Base-by-base conservation (phyloP, 306 rosid genomes). In the Sechiopsis laciniata region DNA sequence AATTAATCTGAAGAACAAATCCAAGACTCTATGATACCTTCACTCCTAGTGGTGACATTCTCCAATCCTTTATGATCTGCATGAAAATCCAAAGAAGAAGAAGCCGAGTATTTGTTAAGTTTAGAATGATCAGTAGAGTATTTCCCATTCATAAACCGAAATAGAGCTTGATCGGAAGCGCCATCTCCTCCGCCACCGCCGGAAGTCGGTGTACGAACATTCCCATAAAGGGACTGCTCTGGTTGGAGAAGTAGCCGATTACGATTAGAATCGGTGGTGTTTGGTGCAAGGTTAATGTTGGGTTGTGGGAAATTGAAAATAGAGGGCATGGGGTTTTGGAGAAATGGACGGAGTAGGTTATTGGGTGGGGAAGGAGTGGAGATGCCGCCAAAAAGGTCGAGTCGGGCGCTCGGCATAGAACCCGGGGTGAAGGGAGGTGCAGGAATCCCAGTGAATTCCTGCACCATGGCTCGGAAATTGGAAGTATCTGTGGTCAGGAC, bases 21-120 rank as follows among this genome's bases (percentile, higher is more conserved):
- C 96, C 97, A 91, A 40, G 99, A 85, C 83, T 94, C 96, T 76
- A 89, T 84, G 84, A 88, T 94, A 89, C 96, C 97, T 94, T 86
- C 96, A 60, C 79, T 83, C 82, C 97, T 84, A 12, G 84, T 42
- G 7, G 29, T 65, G n/a, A 65, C 71, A 65, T 65, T 65, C 29
- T 65, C 90, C 4, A 83, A 74, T 71, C 79, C 87, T 22, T 81
- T 88, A 48, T 83, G 29, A 26, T 26, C 84, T 51, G 85, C 87
- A 21, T 84, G 83, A 77, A 78, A 79, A 75, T 86, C 85, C 37
- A 86, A 78, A 0, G 90, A 82, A 81, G 83, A 32, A 32, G 37
- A 80, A 59, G 80, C 81, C 50, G 84, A 61, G 67, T 59, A 84
- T 79, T 76, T 83, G 53, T 82, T 82, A 10, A 62, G 8, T 32